Percentiles rank a stretch among this genome's conserved stretches.
Evolutionary conservation across 805 yeast species (phyloP).

Genomic region (Candida argentea): DNA sequence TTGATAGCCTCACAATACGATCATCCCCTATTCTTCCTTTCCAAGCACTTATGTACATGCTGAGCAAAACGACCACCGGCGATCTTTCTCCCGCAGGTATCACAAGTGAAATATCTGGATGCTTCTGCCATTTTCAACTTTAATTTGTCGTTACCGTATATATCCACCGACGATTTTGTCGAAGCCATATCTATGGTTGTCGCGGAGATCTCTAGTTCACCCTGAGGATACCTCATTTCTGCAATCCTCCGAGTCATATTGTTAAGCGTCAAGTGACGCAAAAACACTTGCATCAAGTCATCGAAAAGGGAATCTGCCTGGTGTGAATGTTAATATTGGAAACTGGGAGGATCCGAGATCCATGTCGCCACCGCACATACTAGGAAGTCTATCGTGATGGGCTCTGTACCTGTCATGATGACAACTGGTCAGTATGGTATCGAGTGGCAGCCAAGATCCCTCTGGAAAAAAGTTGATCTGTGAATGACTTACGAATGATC

Average conservation of each 20-base stretch:
- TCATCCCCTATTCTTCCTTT: constrained; percentile 51
- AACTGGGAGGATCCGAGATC: no score
- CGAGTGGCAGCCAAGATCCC: background rate
- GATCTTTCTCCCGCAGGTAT: constrained; percentile 73
- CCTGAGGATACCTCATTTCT: no score
- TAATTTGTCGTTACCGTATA: constrained; percentile 40
- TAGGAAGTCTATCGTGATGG: constrained; percentile 12
- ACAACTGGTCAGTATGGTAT: constrained; percentile 6
- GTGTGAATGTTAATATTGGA: constrained; percentile 4
- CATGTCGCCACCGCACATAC: constrained; percentile 6
- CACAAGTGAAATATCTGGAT: constrained; percentile 61
- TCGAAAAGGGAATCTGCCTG: constrained; percentile 29
- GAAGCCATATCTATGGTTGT: constrained; percentile 2
- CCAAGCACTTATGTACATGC: constrained; percentile 83
- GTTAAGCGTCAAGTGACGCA: constrained; percentile 20
- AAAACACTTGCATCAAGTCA: constrained; percentile 23
- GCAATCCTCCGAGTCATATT: no score
- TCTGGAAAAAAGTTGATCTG: background rate
- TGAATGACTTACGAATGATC: background rate
- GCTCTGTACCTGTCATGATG: no score
- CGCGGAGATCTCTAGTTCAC: constrained; percentile 12
- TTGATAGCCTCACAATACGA: no score
- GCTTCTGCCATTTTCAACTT: constrained; percentile 36
- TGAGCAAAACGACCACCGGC: constrained; percentile 91
- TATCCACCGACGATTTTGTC: constrained; percentile 23